Evolutionary conservation across 192 early-diverging fungal genomes (phyloP).

Genomic region (Entomortierella lignicola): DNA sequence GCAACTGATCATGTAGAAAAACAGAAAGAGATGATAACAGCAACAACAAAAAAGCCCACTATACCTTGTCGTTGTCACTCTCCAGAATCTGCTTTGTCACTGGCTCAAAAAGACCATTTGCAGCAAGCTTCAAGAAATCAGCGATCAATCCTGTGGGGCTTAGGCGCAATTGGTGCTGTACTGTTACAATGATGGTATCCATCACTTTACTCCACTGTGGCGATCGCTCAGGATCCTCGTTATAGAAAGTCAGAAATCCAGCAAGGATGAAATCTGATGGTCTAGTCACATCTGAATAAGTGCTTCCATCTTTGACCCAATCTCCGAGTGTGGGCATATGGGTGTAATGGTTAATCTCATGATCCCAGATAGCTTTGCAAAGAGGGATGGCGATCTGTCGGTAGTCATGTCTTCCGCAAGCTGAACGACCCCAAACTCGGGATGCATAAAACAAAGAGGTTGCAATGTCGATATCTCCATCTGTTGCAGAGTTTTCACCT

Average conservation of each 20-base stretch:
- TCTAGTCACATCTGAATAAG: slow-evolving; percentile 56
- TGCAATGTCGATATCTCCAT: slow-evolving; percentile 67
- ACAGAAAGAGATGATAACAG: neutral
- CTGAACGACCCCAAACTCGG: slow-evolving; percentile 56
- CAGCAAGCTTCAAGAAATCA: slow-evolving; percentile 61
- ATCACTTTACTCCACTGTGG: slow-evolving; percentile 59
- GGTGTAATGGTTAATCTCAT: slow-evolving; percentile 61
- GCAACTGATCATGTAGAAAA: neutral
- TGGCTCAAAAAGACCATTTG: slow-evolving; percentile 51
- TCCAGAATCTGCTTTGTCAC: slow-evolving; percentile 58
- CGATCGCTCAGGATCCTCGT: slow-evolving; percentile 58
- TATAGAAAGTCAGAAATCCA: slow-evolving; percentile 62
- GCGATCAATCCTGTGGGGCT: slow-evolving; percentile 65
- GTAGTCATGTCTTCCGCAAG: slow-evolving; percentile 55
- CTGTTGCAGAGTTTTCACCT: slow-evolving; percentile 63
- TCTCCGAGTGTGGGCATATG: slow-evolving; percentile 64
- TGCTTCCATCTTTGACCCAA: slow-evolving; percentile 60
- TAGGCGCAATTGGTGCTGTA: slow-evolving; percentile 50
- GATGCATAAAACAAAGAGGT: slow-evolving; percentile 63
- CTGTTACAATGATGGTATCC: slow-evolving; percentile 54
- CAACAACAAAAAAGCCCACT: too few relatives aligned
- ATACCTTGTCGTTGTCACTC: slow-evolving; percentile 57
- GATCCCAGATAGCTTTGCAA: slow-evolving; percentile 59
- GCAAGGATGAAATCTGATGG: slow-evolving; percentile 67
- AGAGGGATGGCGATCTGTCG: slow-evolving; percentile 54